A percentile compares a stretch with the other conserved stretches of the same genome.
These are phyloP conservation scores for Gelatoporia subvermispora DNA, from an alignment of 768 basidiomycete genomes.

Conservation along the genomic window DNA sequence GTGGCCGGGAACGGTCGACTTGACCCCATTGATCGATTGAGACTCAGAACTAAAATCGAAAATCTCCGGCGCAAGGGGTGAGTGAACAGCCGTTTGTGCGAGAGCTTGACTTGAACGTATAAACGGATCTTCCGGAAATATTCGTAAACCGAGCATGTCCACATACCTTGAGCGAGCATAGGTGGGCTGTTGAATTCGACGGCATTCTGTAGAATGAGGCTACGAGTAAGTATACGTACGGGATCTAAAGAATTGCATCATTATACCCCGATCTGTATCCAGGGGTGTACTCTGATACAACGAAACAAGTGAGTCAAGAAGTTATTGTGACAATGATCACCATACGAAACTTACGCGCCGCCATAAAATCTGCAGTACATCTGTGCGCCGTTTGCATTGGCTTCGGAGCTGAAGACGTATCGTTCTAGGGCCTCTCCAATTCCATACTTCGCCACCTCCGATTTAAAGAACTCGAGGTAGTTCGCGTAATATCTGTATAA, in stretches of 20 bases:
- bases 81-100: slow-evolving; percentile 45
- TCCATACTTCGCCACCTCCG: slow-evolving; percentile 34
- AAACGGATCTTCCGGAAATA: not conserved
- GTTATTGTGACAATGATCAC: too few species aligned
- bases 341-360: slow-evolving; percentile 28
- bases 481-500: slow-evolving; percentile 25
- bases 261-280: slow-evolving; percentile 54
- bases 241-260: not conserved
- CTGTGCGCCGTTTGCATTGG: slow-evolving; percentile 26
- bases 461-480: slow-evolving; percentile 31
- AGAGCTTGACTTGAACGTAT: slow-evolving; percentile 42
- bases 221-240: too few species aligned
- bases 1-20: slow-evolving; percentile 1
- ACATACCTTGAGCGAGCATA: slow-evolving; percentile 50
- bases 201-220: slow-evolving; percentile 37
- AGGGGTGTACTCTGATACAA: slow-evolving; percentile 42
- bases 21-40: not conserved
- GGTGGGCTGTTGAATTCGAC: slow-evolving; percentile 47
- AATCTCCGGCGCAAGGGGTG: slow-evolving; percentile 23
- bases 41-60: slow-evolving; percentile 24
- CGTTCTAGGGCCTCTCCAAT: slow-evolving; percentile 37
- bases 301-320: not conserved
- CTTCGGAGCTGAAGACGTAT: slow-evolving; percentile 39
- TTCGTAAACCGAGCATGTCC: too few species aligned
- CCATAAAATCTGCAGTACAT: slow-evolving; percentile 32